These are phyloP conservation scores for Pythium phragmiticola DNA, from an alignment of 352 stramenopile genomes.

Conservation along the genomic window DNA sequence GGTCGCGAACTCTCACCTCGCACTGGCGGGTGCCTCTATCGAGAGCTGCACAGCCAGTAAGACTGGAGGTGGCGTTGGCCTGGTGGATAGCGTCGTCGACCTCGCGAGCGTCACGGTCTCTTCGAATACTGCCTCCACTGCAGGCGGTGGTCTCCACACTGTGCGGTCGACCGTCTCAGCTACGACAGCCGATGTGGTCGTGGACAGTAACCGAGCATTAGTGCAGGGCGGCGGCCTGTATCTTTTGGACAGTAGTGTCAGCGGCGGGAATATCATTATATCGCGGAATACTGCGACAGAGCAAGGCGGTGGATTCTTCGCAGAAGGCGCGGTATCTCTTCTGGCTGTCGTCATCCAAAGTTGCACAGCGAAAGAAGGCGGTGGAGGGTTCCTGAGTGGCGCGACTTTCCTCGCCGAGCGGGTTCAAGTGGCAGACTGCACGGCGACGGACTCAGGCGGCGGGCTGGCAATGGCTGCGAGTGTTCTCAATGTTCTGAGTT, in stretches of 20 bases:
- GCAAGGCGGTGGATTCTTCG: conserved; percentile 18
- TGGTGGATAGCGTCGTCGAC: not conserved
- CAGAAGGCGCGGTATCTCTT: not conserved
- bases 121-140: not conserved
- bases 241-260: not conserved
- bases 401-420: not conserved
- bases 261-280: not conserved
- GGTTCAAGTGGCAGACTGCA: conserved; percentile 8
- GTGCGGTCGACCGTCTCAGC: not conserved
- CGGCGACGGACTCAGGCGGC: conserved; percentile 14
- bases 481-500: not conserved
- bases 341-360: not conserved
- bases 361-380: conserved; percentile 20
- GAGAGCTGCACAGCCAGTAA: not conserved
- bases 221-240: conserved; percentile 14
- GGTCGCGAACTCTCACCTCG: not conserved
- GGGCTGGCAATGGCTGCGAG: conserved; percentile 22
- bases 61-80: conserved; percentile 4
- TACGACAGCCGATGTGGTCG: not conserved
- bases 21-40: conserved; percentile 1
- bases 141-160: conserved; percentile 15
- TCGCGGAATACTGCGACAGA: not conserved
- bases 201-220: conserved; percentile 8
- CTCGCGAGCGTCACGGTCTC: conserved; percentile 5
- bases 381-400: conserved; percentile 3